Percentiles rank a stretch among this genome's conserved stretches.
These are phyloP conservation scores for Adansonia rubrostipa DNA, from an alignment of 441 rosid genomes.

Conservation along the genomic window DNA sequence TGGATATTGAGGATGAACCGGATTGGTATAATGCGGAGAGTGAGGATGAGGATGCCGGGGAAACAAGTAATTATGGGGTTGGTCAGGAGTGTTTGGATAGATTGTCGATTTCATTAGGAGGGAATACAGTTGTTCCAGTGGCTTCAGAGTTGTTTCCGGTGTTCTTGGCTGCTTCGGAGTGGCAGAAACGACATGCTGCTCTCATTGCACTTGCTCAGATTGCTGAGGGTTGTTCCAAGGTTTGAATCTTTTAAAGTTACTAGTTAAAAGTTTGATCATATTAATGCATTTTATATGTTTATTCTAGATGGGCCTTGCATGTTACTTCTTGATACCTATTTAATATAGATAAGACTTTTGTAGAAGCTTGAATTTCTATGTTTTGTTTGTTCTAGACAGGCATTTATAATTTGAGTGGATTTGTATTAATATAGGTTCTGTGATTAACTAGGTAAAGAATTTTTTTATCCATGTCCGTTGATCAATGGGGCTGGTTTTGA, in stretches of 20 bases:
- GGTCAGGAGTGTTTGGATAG: conserved; percentile 61
- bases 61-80: conserved; percentile 53
- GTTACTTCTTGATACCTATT: neutral
- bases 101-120: conserved; percentile 47
- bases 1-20: conserved; percentile 54
- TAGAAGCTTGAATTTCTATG: neutral
- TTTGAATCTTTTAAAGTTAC: conserved; percentile 10
- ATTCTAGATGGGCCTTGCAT: neutral
- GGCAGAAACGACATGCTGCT: conserved; percentile 59
- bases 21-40: conserved; percentile 49
- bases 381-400: neutral
- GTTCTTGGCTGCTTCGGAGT: conserved; percentile 46
- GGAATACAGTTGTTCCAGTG: conserved; percentile 45
- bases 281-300: conserved; percentile 4
- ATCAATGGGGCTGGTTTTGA: neutral
- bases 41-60: conserved; percentile 55
- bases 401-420: neutral
- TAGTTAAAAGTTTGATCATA: neutral
- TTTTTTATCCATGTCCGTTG: neutral
- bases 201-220: conserved; percentile 50
- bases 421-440: neutral
- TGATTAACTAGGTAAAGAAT: neutral
- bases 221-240: conserved; percentile 59
- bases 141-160: conserved; percentile 43
- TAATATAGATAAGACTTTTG: neutral